These are phyloP conservation scores for Alternaria brassicicola DNA, from an alignment of 2,329 filamentous ascomycete species.

Conservation along the genomic window DNA sequence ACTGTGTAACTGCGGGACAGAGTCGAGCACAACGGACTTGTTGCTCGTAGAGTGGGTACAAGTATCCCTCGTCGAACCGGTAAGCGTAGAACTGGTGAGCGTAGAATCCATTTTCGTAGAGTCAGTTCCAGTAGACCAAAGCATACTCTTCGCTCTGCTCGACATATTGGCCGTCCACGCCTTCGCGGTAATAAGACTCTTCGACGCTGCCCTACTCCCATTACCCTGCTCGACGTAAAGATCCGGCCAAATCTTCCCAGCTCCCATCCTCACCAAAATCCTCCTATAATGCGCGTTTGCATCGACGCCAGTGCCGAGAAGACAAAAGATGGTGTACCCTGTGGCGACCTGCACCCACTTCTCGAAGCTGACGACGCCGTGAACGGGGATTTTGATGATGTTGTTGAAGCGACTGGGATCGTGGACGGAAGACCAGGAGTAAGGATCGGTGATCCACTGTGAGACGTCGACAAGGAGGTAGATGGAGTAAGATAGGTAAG, in stretches of 20 bases:
- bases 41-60: constrained; percentile 18
- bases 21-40: constrained; percentile 15
- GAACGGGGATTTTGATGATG: constrained; percentile 56
- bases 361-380: constrained; percentile 58
- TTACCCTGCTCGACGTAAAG: constrained; percentile 29
- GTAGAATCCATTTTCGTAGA: constrained; percentile 24
- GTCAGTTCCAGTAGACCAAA: constrained; percentile 23
- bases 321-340: constrained; percentile 64
- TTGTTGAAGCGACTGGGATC: constrained; percentile 54
- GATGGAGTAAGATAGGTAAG: constrained; percentile 58
- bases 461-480: constrained; percentile 54
- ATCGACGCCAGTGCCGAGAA: constrained; percentile 69
- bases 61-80: constrained; percentile 16
- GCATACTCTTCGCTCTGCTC: constrained; percentile 35
- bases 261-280: constrained; percentile 29
- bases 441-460: constrained; percentile 48
- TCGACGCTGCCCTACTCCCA: constrained; percentile 19
- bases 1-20: constrained; percentile 1
- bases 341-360: constrained; percentile 63
- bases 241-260: constrained; percentile 41
- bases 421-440: constrained; percentile 62
- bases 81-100: constrained; percentile 14
- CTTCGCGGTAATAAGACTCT: constrained; percentile 20
- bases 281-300: constrained; percentile 50
- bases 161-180: constrained; percentile 25